A percentile compares a stretch with the other conserved stretches of the same genome.
phyloP scores from a whole-genome alignment of 208 protist genomes.

The Giardia duodenalis region DNA sequence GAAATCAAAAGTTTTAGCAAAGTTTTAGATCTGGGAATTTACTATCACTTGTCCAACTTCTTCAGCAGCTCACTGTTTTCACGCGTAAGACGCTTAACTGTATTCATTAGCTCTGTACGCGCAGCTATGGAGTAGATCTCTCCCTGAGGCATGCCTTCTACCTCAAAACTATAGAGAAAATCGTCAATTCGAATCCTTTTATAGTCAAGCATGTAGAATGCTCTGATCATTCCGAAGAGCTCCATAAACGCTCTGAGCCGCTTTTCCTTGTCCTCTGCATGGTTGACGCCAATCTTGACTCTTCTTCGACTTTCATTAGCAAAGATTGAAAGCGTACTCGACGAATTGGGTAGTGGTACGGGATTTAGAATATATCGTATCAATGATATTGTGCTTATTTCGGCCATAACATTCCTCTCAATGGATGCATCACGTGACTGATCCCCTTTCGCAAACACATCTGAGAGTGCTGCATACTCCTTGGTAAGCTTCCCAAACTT shows the following conservation, averaged over 20 bases:
- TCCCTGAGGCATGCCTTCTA: background rate
- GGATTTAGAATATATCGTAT: background rate
- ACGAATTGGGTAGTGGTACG: background rate
- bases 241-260: background rate
- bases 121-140: background rate
- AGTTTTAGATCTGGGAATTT: no score
- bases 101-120: background rate
- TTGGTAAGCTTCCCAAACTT: background rate
- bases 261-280: background rate
- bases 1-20: no score
- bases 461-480: background rate
- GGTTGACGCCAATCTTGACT: background rate
- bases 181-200: background rate
- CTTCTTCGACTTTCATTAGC: background rate
- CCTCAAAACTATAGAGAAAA: background rate
- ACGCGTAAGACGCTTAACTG: background rate
- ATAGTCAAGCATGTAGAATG: background rate
- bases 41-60: no score
- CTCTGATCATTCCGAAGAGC: background rate
- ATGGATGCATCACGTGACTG: background rate
- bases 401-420: background rate
- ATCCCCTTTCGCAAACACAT: background rate
- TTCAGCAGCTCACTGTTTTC: background rate
- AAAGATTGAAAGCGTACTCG: background rate
- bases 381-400: background rate